These are phyloP conservation scores for Cupressus sempervirens DNA, from an alignment of 75 land plant genomes.

Conservation along the genomic window DNA sequence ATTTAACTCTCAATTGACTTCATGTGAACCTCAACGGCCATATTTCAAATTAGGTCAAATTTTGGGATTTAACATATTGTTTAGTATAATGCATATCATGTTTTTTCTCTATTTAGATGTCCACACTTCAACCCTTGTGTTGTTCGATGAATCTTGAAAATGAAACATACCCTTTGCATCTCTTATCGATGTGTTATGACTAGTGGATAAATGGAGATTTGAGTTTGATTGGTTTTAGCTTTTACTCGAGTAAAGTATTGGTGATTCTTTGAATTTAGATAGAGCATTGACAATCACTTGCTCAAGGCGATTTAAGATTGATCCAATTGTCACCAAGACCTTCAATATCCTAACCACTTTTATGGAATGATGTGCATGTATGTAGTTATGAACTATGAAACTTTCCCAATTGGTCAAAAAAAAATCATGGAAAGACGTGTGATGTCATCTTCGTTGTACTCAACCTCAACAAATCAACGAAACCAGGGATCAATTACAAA, in stretches of 20 bases:
- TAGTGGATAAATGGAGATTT: background rate
- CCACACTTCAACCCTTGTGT: background rate
- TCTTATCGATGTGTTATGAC: background rate
- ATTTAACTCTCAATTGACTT: too few species aligned
- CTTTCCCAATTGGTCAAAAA: background rate
- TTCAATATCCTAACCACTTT: background rate
- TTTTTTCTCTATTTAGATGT: background rate
- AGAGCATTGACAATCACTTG: background rate
- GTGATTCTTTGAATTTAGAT: too few species aligned
- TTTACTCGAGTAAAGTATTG: background rate
- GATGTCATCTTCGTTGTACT: background rate
- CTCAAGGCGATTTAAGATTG: background rate
- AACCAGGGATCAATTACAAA: background rate
- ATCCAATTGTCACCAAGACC: background rate
- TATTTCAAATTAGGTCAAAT: too few species aligned
- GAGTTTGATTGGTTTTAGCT: background rate
- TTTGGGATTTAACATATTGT: too few species aligned
- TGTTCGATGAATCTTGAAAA: background rate
- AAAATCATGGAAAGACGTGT: background rate
- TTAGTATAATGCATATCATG: background rate
- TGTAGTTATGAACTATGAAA: background rate
- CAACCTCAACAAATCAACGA: background rate
- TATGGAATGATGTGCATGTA: background rate
- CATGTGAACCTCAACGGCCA: too few species aligned
- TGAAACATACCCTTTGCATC: background rate